A percentile compares a stretch with the other conserved stretches of the same genome.
Conservation (phyloP, 2,329 filamentous ascomycete genomes). For the Phaeosphaeria sp. region DNA sequence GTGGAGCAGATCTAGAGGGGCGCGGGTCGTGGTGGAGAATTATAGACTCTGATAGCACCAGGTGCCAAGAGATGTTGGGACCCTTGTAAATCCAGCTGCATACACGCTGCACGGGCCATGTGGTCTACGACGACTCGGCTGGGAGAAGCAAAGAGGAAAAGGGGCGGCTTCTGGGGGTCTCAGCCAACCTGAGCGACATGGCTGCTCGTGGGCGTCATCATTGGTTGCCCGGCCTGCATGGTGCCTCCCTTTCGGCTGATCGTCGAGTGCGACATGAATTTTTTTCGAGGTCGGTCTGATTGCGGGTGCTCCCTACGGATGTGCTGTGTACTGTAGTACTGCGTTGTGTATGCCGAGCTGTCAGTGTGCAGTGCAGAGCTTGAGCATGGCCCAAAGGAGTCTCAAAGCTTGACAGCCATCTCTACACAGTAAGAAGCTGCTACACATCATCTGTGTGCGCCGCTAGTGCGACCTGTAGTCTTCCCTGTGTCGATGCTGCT, state of each 20-base stretch:
- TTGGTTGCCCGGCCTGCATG: conserved; percentile 19
- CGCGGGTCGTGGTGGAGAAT: conserved; percentile 28
- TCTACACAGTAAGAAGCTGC: conserved; percentile 8
- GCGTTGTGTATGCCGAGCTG: not conserved
- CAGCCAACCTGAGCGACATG: conserved; percentile 3
- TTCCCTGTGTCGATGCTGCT: conserved; percentile 11
- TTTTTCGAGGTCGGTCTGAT: not conserved
- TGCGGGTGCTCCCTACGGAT: not conserved
- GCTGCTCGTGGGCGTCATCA: conserved; percentile 27
- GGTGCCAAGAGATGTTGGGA: conserved; percentile 34
- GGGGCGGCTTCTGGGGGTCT: conserved; percentile 20
- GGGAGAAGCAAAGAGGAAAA: conserved; percentile 27
- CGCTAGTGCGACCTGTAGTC: conserved; percentile 26
- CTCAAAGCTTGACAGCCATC: conserved; percentile 14
- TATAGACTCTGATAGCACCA: conserved; percentile 35
- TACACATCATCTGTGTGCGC: conserved; percentile 20
- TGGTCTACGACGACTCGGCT: conserved; percentile 1
- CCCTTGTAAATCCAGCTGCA: conserved; percentile 12
- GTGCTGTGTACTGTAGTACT: not conserved
- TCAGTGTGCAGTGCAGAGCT: conserved; percentile 2
- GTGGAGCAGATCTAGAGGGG: conserved; percentile 23
- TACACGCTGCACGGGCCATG: not conserved
- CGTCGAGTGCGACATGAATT: not conserved
- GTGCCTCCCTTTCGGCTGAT: conserved; percentile 3
- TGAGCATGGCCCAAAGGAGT: conserved; percentile 1